Evolutionary conservation across 202 grass and related monocot genomes (phyloP), one percentile per base, ranked within the genome.

Genomic region (Schoenoplectus triqueter): DNA sequence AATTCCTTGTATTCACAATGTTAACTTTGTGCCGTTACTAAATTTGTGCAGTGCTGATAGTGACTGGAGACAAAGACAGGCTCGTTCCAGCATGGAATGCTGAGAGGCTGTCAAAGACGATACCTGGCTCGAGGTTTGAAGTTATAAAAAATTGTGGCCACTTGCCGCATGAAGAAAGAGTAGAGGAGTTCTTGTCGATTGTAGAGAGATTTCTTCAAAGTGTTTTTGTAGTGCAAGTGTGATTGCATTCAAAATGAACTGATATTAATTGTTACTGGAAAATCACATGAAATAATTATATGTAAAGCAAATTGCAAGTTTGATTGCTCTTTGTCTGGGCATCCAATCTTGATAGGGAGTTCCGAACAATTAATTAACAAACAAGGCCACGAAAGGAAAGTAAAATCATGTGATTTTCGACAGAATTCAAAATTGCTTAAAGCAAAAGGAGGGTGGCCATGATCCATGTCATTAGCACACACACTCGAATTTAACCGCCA

Each of bases 51-150:
- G 95, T 98, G 85, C 54, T 98, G 73, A 88, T 98, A n/a, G 64
- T 98, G 59, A 98, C 91, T 2, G 93, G 95, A 19, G 91, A 98
- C 74, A 95, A 66, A 1, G 95, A 98, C 82, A 88, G 91, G 14
- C 56, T 98, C 42, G 88, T 98, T 78, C 93, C 95, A 61, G 67
- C 91, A 73, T 98, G 88, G 88, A 98, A 94, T 45, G 86, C 96
- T 8, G 87, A 95, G 86, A 87, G 87, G 20, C 39, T 98, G 10
- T 91, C 95, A 2, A 73, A 65, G 2, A 74, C 82, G 3, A 92
- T 98, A 68, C 88, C 90, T 22, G 84, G 90, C 63, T 92, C 93
- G 7, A 64, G 1, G 19, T 91, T 98, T 82, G 90, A 94, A 86
- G 78, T 91, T 82, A 92, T 95, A 40, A 94, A 94, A 81, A 85